Conservation (phyloP, 176 grass and related monocot species). For the Leersia perrieri region DNA sequence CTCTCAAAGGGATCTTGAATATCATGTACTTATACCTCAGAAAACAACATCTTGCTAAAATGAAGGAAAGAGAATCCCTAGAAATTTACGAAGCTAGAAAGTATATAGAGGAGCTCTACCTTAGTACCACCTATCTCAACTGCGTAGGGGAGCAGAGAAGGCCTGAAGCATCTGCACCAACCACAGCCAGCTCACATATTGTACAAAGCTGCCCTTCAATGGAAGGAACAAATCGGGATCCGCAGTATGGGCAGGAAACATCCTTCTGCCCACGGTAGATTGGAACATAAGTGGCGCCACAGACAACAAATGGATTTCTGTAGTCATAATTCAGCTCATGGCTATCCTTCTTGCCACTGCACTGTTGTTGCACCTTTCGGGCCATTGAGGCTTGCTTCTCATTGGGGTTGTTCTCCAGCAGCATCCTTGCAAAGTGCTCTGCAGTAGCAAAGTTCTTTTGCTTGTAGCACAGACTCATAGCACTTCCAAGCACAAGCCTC, state of each 20-base stretch:
- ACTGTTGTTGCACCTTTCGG: slow-evolving; percentile 68
- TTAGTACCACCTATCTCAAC: slow-evolving; percentile 57
- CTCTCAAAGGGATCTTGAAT: too few species aligned
- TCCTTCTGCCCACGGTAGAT: slow-evolving; percentile 98
- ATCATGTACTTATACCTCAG: too few species aligned
- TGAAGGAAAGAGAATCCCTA: too few species aligned
- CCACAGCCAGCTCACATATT: slow-evolving; percentile 74
- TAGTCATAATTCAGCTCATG: slow-evolving; percentile 79
- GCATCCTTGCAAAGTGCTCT: slow-evolving; percentile 80
- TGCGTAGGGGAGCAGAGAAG: slow-evolving; percentile 89
- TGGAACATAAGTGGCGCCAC: slow-evolving; percentile 74
- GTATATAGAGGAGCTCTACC: slow-evolving; percentile 47
- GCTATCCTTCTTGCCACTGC: slow-evolving; percentile 56
- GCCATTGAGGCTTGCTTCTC: slow-evolving; percentile 79
- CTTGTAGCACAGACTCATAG: slow-evolving; percentile 80
- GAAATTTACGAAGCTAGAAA: too few species aligned
- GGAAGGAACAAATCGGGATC: slow-evolving; percentile 58
- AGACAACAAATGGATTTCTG: slow-evolving; percentile 95
- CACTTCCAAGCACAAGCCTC: slow-evolving; percentile 72
- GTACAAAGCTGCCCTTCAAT: slow-evolving; percentile 85
- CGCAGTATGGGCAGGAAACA: slow-evolving; percentile 80
- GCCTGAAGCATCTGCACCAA: slow-evolving; percentile 84
- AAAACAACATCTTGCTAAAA: too few species aligned
- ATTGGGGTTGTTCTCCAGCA: slow-evolving; percentile 73
- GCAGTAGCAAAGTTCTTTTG: slow-evolving; percentile 72